Evolutionary conservation across 108 stramenopile species (phyloP).

Genomic region (Nitzschia sp.): DNA sequence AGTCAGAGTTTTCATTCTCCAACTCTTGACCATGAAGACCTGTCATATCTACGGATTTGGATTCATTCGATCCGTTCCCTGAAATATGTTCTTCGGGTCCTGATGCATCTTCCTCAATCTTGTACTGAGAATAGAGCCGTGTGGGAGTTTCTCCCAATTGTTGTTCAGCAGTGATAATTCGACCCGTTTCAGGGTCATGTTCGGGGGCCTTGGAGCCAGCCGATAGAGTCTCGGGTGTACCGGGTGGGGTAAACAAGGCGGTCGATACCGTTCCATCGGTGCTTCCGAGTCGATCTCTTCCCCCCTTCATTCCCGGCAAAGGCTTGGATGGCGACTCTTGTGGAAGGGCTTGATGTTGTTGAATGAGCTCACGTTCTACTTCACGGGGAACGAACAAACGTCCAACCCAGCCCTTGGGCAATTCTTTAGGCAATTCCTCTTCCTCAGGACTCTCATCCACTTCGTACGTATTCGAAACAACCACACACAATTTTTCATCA

Average conservation of each 20-base stretch:
- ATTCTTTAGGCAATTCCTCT: conserved; percentile 19
- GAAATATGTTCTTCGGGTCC: no score
- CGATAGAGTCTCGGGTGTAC: conserved; percentile 15
- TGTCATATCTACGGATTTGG: no score
- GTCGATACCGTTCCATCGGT: conserved; percentile 31
- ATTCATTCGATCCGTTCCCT: no score
- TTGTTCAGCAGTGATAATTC: no score
- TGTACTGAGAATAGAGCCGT: neutral
- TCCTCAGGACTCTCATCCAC: conserved; percentile 28
- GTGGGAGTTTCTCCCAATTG: conserved; percentile 2
- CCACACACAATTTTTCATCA: conserved; percentile 58
- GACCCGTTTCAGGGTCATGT: neutral
- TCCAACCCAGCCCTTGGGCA: conserved; percentile 16
- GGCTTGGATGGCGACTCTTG: conserved; percentile 16
- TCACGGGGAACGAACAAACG: conserved; percentile 31
- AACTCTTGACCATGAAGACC: no score
- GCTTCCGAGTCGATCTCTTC: conserved; percentile 23
- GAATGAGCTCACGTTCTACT: neutral
- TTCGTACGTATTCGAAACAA: conserved; percentile 58
- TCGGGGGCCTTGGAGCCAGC: neutral
- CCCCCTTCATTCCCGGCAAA: neutral
- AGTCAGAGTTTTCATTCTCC: no score
- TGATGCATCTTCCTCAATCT: conserved; percentile 3
- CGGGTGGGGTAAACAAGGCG: conserved; percentile 16
- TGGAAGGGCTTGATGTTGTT: neutral